phyloP scores from a whole-genome alignment of 345 rosid genomes.

The Pseudoturritis turrita region DNA sequence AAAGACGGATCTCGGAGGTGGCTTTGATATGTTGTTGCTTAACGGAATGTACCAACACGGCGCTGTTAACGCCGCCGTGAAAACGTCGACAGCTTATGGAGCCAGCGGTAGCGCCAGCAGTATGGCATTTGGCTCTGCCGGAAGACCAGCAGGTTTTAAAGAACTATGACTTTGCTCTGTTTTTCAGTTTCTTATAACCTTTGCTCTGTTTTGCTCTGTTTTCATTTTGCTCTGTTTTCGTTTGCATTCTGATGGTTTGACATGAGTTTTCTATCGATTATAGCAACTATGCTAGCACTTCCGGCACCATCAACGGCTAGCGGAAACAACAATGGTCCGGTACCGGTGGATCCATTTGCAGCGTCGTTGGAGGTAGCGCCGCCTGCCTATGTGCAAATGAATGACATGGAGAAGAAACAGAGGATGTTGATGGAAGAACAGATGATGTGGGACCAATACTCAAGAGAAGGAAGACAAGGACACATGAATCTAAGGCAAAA shows the following conservation, averaged over 20 bases:
- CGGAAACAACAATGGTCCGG: constrained; percentile 15
- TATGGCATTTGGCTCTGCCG: constrained; percentile 49
- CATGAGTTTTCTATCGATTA: background rate
- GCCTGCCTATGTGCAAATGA: constrained; percentile 67
- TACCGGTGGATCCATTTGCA: constrained; percentile 55
- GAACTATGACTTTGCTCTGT: background rate
- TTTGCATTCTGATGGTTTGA: background rate
- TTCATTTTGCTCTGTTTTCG: background rate
- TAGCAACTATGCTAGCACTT: constrained; percentile 49
- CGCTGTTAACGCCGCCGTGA: constrained; percentile 12
- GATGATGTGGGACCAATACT: constrained; percentile 60
- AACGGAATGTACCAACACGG: constrained; percentile 42
- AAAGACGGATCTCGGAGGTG: constrained; percentile 32
- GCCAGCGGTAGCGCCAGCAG: constrained; percentile 63
- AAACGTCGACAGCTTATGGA: constrained; percentile 25
- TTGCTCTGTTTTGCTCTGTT: background rate
- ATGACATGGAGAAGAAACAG: constrained; percentile 75
- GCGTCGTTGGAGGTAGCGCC: constrained; percentile 59
- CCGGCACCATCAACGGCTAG: constrained; percentile 35
- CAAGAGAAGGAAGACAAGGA: constrained; percentile 56
- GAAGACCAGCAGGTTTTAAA: constrained; percentile 43
- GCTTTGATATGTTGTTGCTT: constrained; percentile 37
- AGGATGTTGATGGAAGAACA: constrained; percentile 60
- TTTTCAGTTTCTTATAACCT: background rate
- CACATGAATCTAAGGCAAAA: constrained; percentile 31